Base-by-base conservation (phyloP, 495 filamentous ascomycete genomes). In the Endocarpon pusillum region DNA sequence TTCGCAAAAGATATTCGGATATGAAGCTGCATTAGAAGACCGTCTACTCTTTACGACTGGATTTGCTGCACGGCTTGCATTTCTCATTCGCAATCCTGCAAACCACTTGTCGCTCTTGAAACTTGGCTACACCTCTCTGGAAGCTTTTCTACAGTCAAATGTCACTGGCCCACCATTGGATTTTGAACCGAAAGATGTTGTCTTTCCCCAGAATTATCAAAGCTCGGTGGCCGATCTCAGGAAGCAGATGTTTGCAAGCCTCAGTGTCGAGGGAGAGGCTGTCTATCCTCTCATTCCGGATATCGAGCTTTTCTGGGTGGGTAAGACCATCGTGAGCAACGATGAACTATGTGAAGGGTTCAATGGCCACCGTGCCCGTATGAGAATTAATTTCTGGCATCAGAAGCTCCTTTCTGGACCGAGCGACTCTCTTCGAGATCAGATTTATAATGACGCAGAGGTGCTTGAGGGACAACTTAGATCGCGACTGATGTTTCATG, bases 121-220 rank as follows among this genome's bases (percentile, higher is more conserved):
- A 16, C 55, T 89, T 28, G 84, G 71, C 14, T 56, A 78, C 11
- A 75, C 77, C 1, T 75, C 83, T 0, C 61, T 94, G 15, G 67
- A 80, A 45, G 69, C 72, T n/a, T 96, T 96, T 51, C 52, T 94
- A 15, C 89, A 96, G 43, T 74, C 75, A 1, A 96, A 83, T 51
- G 79, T 94, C 33, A 94, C 89, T 10, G 89, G 89, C 0, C 91
- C 86, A 16, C 72, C 75, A 1, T 57, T 82, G n/a, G 47, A 57
- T 0, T 79, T 73, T 47, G 51, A 47, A 26, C 55, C 70, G 4
- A 54, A 62, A 2, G 51, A 64, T 4, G 32, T 55, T 0, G 57
- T 84, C n/a, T 53, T 87, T 14, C 71, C 74, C 4, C 39, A 45
- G 15, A 32, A 51, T 4, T 21, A 35, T n/a, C 37, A 7, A 20